phyloP scores from a whole-genome alignment of 495 filamentous ascomycete genomes.

The Aspergillus avenaceus region DNA sequence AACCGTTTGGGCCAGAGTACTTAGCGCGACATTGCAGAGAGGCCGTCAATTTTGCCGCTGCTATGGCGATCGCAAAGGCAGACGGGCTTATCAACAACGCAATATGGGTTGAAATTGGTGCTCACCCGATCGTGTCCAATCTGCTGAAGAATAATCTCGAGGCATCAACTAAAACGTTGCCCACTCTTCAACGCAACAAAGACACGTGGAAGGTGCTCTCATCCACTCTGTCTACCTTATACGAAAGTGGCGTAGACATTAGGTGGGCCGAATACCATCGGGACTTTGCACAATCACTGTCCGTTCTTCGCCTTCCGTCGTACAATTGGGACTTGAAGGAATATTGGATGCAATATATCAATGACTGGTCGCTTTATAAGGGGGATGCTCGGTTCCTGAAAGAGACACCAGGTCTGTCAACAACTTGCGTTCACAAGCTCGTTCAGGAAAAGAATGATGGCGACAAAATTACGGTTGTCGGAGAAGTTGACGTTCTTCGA shows the following conservation, averaged over 20 bases:
- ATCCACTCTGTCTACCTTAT: slow-evolving; percentile 46
- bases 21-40: slow-evolving; percentile 64
- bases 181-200: slow-evolving; percentile 37
- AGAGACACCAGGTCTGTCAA: background rate
- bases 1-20: slow-evolving; percentile 54
- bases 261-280: slow-evolving; percentile 66
- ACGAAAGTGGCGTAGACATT: slow-evolving; percentile 52
- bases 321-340: slow-evolving; percentile 47
- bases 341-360: slow-evolving; percentile 35
- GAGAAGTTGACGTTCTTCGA: background rate
- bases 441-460: background rate
- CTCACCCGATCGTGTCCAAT: slow-evolving; percentile 25
- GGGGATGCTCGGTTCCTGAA: slow-evolving; percentile 10
- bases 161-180: slow-evolving; percentile 33
- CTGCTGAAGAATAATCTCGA: slow-evolving; percentile 17
- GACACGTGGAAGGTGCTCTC: slow-evolving; percentile 53
- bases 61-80: slow-evolving; percentile 32
- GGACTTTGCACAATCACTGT: slow-evolving; percentile 46
- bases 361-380: slow-evolving; percentile 27
- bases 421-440: background rate
- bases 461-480: background rate
- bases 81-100: background rate
- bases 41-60: slow-evolving; percentile 69
- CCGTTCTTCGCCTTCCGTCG: slow-evolving; percentile 56
- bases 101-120: slow-evolving; percentile 32